phyloP scores from a whole-genome alignment of 2,329 filamentous ascomycete species.

The Alternaria gaisen region DNA sequence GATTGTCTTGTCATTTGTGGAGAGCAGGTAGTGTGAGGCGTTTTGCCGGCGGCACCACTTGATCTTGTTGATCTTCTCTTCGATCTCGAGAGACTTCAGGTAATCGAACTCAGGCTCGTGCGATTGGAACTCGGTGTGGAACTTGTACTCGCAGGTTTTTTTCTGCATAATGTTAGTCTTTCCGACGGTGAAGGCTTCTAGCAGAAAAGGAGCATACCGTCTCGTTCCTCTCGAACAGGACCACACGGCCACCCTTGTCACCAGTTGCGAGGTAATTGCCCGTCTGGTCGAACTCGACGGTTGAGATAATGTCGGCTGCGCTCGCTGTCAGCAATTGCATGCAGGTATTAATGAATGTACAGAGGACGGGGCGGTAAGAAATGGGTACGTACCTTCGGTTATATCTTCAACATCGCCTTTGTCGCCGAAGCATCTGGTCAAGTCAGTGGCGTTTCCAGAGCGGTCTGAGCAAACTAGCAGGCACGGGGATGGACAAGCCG shows the following conservation, averaged over 20 bases:
- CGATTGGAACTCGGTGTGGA: slow-evolving; percentile 99
- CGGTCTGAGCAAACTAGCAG: neutral
- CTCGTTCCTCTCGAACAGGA: slow-evolving; percentile 92
- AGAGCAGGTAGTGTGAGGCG: slow-evolving; percentile 96
- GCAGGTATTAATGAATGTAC: slow-evolving; percentile 15
- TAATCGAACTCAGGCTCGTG: slow-evolving; percentile 99
- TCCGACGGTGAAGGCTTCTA: neutral
- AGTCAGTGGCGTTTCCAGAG: slow-evolving; percentile 32
- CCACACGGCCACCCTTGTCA: slow-evolving; percentile 86
- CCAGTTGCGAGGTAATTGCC: slow-evolving; percentile 91
- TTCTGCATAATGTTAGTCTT: slow-evolving; percentile 67
- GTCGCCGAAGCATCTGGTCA: slow-evolving; percentile 93
- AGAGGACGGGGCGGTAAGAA: slow-evolving; percentile 3
- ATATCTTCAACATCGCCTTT: slow-evolving; percentile 99
- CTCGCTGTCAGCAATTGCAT: slow-evolving; percentile 24
- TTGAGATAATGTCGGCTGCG: slow-evolving; percentile 87
- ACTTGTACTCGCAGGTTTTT: slow-evolving; percentile 99
- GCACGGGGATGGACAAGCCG: neutral
- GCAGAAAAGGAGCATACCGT: slow-evolving; percentile 69
- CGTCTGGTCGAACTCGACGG: slow-evolving; percentile 89
- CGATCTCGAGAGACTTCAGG: slow-evolving; percentile 97
- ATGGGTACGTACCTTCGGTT: slow-evolving; percentile 76
- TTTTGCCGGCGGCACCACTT: slow-evolving; percentile 99
- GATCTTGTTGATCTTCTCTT: slow-evolving; percentile 99
- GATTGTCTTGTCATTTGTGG: slow-evolving; percentile 99